Base-by-base conservation (phyloP, 2,329 filamentous ascomycete genomes). In the Diaporthe ampelina region DNA sequence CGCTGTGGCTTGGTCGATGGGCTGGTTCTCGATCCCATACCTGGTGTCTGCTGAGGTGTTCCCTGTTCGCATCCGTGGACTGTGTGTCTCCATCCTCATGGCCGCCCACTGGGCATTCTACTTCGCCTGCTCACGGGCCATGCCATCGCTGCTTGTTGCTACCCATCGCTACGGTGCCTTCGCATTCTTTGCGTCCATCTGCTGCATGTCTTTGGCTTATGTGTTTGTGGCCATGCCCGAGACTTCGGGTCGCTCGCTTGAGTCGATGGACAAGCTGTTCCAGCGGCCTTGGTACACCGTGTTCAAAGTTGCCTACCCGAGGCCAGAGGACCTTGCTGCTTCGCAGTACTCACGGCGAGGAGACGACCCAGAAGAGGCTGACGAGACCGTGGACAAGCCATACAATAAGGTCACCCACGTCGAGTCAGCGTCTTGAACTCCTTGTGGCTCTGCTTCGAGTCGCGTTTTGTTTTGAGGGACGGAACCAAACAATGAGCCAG, bases 21-120 rank as follows among this genome's bases (percentile, higher is more conserved):
- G 90, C 52, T 95, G 91, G 92, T 94, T 94, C 83, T 90, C 87
- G 0, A 93, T 94, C 86, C 93, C 95, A 82, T 95, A 95, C 80
- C 87, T 95, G 5, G 88, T 95, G 73, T 94, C 93, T 19, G 92
- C 93, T 1, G 94, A 95, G 80, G 88, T 95, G 75, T 95, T 94
- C 84, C 93, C 94, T 0, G 87, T 95, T 8, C 89, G 93, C 4
- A 91, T 95, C 67, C 90, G 94, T 72, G 93, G 93, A 4, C 83
- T 95, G 13, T 90, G 91, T n/a, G 93, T 92, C 0, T 93, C 91
- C 0, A 87, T 93, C 79, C 90, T 92, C 59, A 95, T 95, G 94
- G 93, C 91, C 0, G 88, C 95, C 74, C 93, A 95, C 82, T 95
- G 95, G 80, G 91, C 89, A 73, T 94, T 94, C 81, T 93, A 95